phyloP scores from a whole-genome alignment of 2,329 filamentous ascomycete species.

The Aspergillus unguis region DNA sequence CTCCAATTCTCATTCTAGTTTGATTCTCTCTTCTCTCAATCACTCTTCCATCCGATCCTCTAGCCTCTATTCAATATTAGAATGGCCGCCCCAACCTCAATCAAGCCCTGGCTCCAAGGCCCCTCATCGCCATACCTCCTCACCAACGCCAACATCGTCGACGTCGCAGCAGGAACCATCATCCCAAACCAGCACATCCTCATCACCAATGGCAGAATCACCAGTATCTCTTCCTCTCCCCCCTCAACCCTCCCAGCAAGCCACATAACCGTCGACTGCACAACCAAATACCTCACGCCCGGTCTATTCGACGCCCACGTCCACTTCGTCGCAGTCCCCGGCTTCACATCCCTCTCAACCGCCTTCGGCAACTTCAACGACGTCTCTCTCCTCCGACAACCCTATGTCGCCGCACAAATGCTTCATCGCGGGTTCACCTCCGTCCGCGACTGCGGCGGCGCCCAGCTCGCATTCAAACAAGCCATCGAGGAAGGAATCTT shows the following conservation, averaged over 20 bases:
- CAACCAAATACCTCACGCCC: conserved; percentile 23
- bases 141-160: conserved; percentile 23
- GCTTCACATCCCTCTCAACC: conserved; percentile 21
- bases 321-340: conserved; percentile 26
- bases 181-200: conserved; percentile 7
- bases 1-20: background rate
- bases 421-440: conserved; percentile 58
- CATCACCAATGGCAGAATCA: conserved; percentile 20
- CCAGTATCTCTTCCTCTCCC: conserved; percentile 6
- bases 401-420: conserved; percentile 41
- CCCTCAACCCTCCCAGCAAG: background rate
- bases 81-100: background rate
- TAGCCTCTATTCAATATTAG: background rate
- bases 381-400: conserved; percentile 21
- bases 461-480: conserved; percentile 50
- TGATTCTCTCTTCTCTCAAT: background rate
- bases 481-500: conserved; percentile 56
- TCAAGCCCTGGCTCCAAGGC: conserved; percentile 23
- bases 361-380: conserved; percentile 23
- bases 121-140: conserved; percentile 17
- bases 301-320: conserved; percentile 28
- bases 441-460: conserved; percentile 58
- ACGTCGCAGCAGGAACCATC: conserved; percentile 20
- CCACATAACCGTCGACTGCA: conserved; percentile 14
- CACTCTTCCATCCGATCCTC: background rate